Evolutionary conservation across 495 filamentous ascomycete genomes (phyloP).

Genomic region (Neurospora sp.): DNA sequence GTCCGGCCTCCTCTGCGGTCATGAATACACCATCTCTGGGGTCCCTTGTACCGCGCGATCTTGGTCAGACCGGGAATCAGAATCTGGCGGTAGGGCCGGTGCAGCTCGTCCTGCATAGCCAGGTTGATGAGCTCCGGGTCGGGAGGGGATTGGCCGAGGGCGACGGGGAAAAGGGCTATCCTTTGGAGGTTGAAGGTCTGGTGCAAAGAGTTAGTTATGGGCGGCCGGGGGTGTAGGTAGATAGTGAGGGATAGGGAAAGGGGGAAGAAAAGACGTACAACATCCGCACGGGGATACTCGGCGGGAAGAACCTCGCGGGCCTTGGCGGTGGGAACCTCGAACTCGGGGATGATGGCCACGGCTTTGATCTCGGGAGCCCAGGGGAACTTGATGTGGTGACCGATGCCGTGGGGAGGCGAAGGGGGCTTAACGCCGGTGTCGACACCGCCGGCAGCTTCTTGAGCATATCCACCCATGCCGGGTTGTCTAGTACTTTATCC

Average conservation of each 20-base stretch:
- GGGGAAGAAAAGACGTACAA: conserved; percentile 41
- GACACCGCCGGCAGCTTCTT: conserved; percentile 54
- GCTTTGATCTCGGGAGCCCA: conserved; percentile 93
- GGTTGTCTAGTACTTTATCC: conserved; percentile 17
- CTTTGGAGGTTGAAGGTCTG: conserved; percentile 91
- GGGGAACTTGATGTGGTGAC: conserved; percentile 83
- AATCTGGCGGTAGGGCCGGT: conserved; percentile 84
- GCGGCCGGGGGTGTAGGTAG: no score
- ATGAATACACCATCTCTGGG: no score
- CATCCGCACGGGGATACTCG: conserved; percentile 64
- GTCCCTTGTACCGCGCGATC: no score
- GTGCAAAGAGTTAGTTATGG: not conserved
- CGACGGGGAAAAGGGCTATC: conserved; percentile 75
- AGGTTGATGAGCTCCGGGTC: conserved; percentile 86
- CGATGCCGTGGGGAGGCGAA: conserved; percentile 80
- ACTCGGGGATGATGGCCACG: conserved; percentile 88
- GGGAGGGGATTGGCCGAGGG: conserved; percentile 79
- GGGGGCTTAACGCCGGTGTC: conserved; percentile 79
- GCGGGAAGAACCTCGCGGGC: conserved; percentile 74
- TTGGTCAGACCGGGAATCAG: conserved; percentile 88
- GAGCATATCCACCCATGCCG: conserved; percentile 15
- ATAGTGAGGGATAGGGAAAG: not conserved
- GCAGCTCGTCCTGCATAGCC: conserved; percentile 95
- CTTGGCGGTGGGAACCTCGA: conserved; percentile 82
- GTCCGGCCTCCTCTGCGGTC: no score